phyloP scores from a whole-genome alignment of 352 stramenopile species.

The Pythium sp. region DNA sequence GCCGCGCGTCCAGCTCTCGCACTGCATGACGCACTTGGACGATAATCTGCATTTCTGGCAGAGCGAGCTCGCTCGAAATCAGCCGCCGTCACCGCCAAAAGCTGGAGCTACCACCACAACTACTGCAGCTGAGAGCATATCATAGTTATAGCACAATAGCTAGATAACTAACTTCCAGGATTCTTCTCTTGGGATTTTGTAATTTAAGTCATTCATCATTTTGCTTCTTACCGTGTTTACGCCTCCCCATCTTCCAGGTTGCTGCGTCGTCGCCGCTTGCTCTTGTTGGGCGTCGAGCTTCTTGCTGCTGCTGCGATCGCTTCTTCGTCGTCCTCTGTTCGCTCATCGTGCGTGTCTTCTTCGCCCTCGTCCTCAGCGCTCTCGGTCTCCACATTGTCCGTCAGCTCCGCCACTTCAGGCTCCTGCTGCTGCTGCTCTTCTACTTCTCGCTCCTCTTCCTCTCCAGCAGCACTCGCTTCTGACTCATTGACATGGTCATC shows the following conservation, averaged over 20 bases:
- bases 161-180: background rate
- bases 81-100: constrained; percentile 20
- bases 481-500: constrained; percentile 14
- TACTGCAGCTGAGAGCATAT: constrained; percentile 9
- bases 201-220: constrained; percentile 5
- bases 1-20: constrained; percentile 42
- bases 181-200: background rate
- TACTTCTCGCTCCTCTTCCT: constrained; percentile 13
- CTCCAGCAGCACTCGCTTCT: constrained; percentile 13
- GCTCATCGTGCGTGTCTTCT: constrained; percentile 14
- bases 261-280: constrained; percentile 9
- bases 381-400: constrained; percentile 18
- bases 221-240: constrained; percentile 2
- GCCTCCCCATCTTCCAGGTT: constrained; percentile 8
- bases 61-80: constrained; percentile 50
- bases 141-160: background rate
- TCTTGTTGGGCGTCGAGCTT: background rate
- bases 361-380: constrained; percentile 13
- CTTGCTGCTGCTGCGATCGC: background rate
- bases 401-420: constrained; percentile 9
- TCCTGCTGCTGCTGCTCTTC: constrained; percentile 17
- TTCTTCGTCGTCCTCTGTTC: constrained; percentile 5
- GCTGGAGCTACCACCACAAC: constrained; percentile 2
- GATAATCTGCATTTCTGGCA: constrained; percentile 71
- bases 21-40: constrained; percentile 69